Base-by-base conservation (phyloP, 345 rosid species). In the Corymbia maculata region DNA sequence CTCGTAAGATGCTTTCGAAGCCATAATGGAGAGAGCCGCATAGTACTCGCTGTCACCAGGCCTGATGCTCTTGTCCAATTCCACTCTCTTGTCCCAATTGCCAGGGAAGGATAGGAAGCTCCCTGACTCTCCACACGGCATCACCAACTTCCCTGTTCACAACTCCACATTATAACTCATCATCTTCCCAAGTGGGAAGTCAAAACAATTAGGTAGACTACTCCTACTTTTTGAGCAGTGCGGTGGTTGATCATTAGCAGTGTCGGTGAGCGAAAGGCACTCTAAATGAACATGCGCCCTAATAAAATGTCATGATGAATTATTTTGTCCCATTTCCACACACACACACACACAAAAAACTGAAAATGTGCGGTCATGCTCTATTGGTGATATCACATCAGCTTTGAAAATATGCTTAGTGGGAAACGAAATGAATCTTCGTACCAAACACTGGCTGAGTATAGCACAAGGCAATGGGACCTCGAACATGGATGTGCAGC, bases 1-100 rank as follows among this genome's bases (percentile, higher is more conserved):
- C 92, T 97, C 97, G 50, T 96, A 96, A 11, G 94, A 89, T 59
- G 93, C 89, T 91, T 96, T 97, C 17, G 95, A 88, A 88, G 98
- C 92, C 98, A 96, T 95, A 55, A 95, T 87, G 32, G 96, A 90
- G 50, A 97, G 93, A 47, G 92, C 92, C 19, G 95, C 92, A 79
- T 88, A 79, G 89, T 94, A 95, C 86, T 79, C 89, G 49, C 91
- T 89, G 86, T 94, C 94, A 47, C 92, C 94, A 7, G 66, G 92
- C 15, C 59, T 90, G 28, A 93, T 92, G 45, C 87, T 92, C 26
- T 52, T 70, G 88, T 94, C 97, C 88, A 97, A 87, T 66, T 90
- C 91, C 70, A 88, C 85, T 87, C 97, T 92, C 87, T n/a, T 59
- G 88, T 97, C 98, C 61, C 87, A 59, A 89, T 92, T 59, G 49